Evolutionary conservation across 352 stramenopile genomes (phyloP).

Genomic region (Aphanomyces invadans): DNA sequence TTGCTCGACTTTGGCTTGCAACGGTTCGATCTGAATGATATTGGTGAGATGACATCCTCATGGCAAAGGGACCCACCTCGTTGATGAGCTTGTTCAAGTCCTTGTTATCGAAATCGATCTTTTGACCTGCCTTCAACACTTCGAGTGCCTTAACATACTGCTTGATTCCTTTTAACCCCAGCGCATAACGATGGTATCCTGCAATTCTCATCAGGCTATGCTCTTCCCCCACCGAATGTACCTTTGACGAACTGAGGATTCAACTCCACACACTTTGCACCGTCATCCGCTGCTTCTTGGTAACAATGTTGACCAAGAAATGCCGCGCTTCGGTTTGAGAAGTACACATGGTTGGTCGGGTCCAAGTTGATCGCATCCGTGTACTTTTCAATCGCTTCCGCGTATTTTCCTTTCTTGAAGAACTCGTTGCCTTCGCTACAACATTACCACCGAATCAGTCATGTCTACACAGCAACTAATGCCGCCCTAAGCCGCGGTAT

Average conservation of each 20-base stretch:
- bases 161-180: conserved; percentile 85
- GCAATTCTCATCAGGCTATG: neutral
- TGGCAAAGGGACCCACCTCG: neutral
- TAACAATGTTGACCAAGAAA: conserved; percentile 58
- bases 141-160: conserved; percentile 72
- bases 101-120: conserved; percentile 78
- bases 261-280: conserved; percentile 82
- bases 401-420: conserved; percentile 90
- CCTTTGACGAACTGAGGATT: conserved; percentile 93
- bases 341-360: conserved; percentile 88
- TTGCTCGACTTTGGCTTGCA: conserved; percentile 54
- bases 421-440: conserved; percentile 89
- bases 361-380: conserved; percentile 87
- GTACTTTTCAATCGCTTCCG: conserved; percentile 88
- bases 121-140: conserved; percentile 62
- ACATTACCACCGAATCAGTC: neutral
- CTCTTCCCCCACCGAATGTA: neutral
- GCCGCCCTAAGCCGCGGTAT: too few species aligned
- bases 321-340: conserved; percentile 86
- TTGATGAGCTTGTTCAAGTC: conserved; percentile 73
- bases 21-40: conserved; percentile 57
- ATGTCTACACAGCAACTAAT: neutral
- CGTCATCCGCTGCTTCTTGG: conserved; percentile 81
- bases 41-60: neutral
- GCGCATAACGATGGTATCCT: conserved; percentile 90